Percentiles rank a stretch among this genome's conserved stretches.
Conservation (phyloP, 2,329 filamentous ascomycete genomes). For the Paraconiothyrium sp. region DNA sequence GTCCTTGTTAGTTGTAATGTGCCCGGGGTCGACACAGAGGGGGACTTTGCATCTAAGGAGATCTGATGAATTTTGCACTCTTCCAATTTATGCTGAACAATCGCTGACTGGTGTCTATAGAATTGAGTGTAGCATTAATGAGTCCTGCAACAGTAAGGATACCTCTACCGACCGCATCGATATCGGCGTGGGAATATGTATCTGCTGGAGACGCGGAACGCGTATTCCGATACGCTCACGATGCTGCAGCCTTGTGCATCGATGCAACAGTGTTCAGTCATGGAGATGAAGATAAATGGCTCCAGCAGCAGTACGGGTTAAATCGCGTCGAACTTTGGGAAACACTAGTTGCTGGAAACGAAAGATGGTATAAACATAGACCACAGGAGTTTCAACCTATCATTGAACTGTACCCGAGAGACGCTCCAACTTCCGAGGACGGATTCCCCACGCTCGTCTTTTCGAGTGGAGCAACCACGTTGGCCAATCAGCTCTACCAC, state of each 20-base stretch:
- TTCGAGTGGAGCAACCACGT: slow-evolving; percentile 55
- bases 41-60: neutral
- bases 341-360: slow-evolving; percentile 25
- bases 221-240: slow-evolving; percentile 25
- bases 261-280: slow-evolving; percentile 32
- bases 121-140: slow-evolving; percentile 30
- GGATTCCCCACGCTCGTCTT: slow-evolving; percentile 57
- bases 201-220: slow-evolving; percentile 2
- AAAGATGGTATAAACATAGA: slow-evolving; percentile 33
- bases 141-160: slow-evolving; percentile 18
- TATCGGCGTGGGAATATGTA: slow-evolving; percentile 4
- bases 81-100: neutral
- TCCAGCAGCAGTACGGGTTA: slow-evolving; percentile 30
- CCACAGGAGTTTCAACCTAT: slow-evolving; percentile 40
- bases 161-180: slow-evolving; percentile 22
- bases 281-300: slow-evolving; percentile 32
- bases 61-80: neutral
- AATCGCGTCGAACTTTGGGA: slow-evolving; percentile 35
- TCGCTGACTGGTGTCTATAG: slow-evolving; percentile 20
- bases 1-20: neutral
- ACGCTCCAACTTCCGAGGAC: slow-evolving; percentile 30
- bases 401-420: slow-evolving; percentile 41
- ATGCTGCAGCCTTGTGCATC: slow-evolving; percentile 30
- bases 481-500: slow-evolving; percentile 66
- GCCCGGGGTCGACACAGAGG: neutral